These are phyloP conservation scores for Crithidia fasciculata DNA, from an alignment of 208 protist genomes.

Conservation along the genomic window DNA sequence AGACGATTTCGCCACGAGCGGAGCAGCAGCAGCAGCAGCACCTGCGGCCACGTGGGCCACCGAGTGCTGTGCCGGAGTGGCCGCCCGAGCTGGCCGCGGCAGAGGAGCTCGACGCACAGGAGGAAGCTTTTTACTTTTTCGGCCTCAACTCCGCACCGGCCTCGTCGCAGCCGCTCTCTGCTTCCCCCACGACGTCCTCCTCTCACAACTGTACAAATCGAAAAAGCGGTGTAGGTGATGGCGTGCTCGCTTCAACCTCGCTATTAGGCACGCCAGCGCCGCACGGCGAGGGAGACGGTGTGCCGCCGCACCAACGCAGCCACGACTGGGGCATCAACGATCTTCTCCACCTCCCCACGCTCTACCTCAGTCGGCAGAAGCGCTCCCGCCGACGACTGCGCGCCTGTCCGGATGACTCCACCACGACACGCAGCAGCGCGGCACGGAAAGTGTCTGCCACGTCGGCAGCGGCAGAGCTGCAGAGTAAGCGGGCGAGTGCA, in stretches of 20 bases:
- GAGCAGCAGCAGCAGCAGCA: not conserved
- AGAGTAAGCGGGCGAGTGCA: conserved; percentile 1
- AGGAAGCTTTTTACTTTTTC: conserved; percentile 35
- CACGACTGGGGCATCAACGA: conserved; percentile 11
- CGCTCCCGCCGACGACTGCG: conserved; percentile 22
- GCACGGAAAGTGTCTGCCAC: conserved; percentile 26
- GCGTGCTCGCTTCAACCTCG: not conserved
- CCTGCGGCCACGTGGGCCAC: not conserved
- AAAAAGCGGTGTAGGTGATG: no score
- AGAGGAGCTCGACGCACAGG: conserved; percentile 28
- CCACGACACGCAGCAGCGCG: conserved; percentile 31
- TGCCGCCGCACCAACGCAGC: not conserved
- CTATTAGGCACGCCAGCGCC: not conserved
- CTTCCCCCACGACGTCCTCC: no score
- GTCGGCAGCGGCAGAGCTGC: conserved; percentile 30
- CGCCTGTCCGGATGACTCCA: conserved; percentile 4
- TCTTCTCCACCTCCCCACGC: conserved; percentile 16
- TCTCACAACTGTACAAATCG: no score
- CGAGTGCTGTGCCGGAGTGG: conserved; percentile 7
- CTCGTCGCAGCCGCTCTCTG: no score
- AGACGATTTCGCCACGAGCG: no score
- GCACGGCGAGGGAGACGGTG: not conserved
- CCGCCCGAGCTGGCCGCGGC: conserved; percentile 30
- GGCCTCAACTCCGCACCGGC: not conserved
- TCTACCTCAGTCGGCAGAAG: conserved; percentile 26